Percentiles rank a stretch among this genome's conserved stretches.
phyloP scores from a whole-genome alignment of 345 rosid species.

The Euclidium syriacum region DNA sequence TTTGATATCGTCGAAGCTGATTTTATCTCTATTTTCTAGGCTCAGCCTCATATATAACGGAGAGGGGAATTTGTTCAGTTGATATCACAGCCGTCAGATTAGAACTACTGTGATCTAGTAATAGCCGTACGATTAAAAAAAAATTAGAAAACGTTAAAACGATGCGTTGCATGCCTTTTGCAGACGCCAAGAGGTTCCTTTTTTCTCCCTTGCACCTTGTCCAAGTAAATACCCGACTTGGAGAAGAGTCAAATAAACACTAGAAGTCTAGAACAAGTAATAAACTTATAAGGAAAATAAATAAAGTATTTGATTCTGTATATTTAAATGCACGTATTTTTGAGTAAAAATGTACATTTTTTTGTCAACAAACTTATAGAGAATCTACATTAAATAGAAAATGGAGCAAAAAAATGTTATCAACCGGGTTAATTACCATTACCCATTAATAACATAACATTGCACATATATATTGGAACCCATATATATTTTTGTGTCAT shows the following conservation, averaged over 20 bases:
- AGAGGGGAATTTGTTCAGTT: background rate
- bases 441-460: background rate
- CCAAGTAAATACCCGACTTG: slow-evolving; percentile 10
- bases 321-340: background rate
- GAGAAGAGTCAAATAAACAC: background rate
- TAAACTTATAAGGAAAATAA: background rate
- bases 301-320: background rate
- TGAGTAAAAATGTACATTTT: background rate
- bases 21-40: background rate
- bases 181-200: background rate
- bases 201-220: slow-evolving; percentile 8
- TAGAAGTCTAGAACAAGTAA: slow-evolving; percentile 4
- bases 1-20: background rate
- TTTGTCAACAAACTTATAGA: background rate
- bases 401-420: too few relatives aligned
- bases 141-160: background rate
- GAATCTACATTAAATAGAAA: too few relatives aligned
- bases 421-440: background rate
- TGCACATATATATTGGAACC: too few relatives aligned
- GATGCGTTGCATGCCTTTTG: slow-evolving; percentile 10
- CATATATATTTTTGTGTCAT: too few relatives aligned
- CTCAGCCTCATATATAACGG: slow-evolving; percentile 10
- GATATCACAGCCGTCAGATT: slow-evolving; percentile 13
- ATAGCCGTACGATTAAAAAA: slow-evolving; percentile 1
- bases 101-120: background rate